Percentiles rank a stretch among this genome's conserved stretches.
phyloP scores from a whole-genome alignment of 257 asterid species.

The Przewalskia tangutica region DNA sequence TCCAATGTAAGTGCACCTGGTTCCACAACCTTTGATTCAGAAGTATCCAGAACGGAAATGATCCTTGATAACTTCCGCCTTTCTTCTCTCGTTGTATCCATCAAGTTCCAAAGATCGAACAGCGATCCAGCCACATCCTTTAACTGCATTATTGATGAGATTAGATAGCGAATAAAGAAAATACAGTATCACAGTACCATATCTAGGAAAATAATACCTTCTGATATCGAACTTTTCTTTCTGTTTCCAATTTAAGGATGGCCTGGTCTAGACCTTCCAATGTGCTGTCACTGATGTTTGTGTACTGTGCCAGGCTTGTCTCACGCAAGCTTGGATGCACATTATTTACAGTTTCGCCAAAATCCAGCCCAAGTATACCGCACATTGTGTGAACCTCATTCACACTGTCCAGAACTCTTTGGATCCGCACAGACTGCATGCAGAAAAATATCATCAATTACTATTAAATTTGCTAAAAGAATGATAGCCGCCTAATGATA shows the following conservation, averaged over 20 bases:
- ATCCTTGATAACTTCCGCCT: conserved; percentile 40
- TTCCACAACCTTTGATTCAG: conserved; percentile 58
- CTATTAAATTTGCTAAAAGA: neutral
- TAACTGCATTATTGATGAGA: conserved; percentile 43
- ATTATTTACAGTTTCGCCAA: conserved; percentile 61
- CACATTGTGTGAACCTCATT: conserved; percentile 83
- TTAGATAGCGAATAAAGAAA: conserved; percentile 11
- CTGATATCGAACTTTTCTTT: conserved; percentile 63
- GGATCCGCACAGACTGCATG: conserved; percentile 76
- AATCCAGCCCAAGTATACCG: conserved; percentile 67
- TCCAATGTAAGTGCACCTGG: conserved; percentile 66
- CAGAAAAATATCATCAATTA: neutral
- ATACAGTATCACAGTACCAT: neutral
- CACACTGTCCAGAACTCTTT: conserved; percentile 64
- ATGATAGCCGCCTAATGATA: neutral
- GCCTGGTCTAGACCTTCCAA: conserved; percentile 75
- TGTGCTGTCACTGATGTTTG: conserved; percentile 70
- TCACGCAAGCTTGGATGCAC: conserved; percentile 83
- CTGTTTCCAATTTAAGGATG: conserved; percentile 53
- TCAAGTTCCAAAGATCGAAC: conserved; percentile 78
- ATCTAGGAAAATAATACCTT: conserved; percentile 41
- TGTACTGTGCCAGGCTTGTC: conserved; percentile 47
- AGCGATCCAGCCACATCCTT: conserved; percentile 66
- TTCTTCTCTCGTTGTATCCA: conserved; percentile 68
- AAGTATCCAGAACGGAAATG: conserved; percentile 41